phyloP scores from a whole-genome alignment of 2,329 filamentous ascomycete species.

The Penicillium hordei region DNA sequence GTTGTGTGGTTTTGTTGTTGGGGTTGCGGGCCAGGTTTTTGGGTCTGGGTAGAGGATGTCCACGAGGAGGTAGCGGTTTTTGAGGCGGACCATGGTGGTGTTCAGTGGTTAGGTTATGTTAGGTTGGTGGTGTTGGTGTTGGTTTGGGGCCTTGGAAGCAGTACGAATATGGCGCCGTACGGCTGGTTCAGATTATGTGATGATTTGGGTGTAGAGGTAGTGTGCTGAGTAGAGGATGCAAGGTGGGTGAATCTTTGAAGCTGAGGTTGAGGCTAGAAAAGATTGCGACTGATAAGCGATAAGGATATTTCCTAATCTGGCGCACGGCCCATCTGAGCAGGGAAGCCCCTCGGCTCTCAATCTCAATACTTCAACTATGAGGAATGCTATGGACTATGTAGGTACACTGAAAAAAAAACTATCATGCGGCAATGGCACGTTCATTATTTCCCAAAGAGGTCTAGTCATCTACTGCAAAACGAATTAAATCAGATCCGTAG shows the following conservation, averaged over 20 bases:
- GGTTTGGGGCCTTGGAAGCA: background rate
- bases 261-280: constrained; percentile 8
- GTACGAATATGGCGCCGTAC: background rate
- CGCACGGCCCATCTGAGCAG: background rate
- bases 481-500: constrained; percentile 30
- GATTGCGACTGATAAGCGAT: constrained; percentile 16
- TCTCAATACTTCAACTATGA: background rate
- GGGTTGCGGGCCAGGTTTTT: constrained; percentile 36
- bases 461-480: constrained; percentile 30
- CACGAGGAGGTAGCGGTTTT: constrained; percentile 92
- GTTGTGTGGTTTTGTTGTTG: constrained; percentile 30
- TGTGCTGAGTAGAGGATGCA: background rate
- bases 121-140: background rate
- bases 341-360: background rate
- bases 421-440: constrained; percentile 26
- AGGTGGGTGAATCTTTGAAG: background rate
- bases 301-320: constrained; percentile 12
- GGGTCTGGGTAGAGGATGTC: constrained; percentile 80
- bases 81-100: constrained; percentile 81
- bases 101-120: background rate
- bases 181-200: background rate
- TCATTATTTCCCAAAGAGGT: constrained; percentile 28
- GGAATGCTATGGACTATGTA: background rate
- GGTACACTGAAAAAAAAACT: background rate
- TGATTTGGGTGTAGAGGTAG: background rate